Evolutionary conservation across 1,139 yeast species (phyloP).

Genomic region (Debaryomycetaceae sp.): DNA sequence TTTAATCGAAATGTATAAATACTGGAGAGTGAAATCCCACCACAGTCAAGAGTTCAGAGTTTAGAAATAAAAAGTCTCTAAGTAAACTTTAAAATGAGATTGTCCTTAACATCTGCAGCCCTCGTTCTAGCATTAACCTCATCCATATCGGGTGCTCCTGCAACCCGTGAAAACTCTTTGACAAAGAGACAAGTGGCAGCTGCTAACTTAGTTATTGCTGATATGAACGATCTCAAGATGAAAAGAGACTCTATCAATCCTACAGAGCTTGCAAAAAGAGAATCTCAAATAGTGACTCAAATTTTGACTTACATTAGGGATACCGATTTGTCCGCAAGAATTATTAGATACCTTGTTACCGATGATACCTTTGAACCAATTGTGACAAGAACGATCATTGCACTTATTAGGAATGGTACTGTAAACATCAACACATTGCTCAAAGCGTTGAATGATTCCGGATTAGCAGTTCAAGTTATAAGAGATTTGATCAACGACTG

Average conservation of each 20-base stretch:
- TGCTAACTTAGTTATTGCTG: constrained; percentile 23
- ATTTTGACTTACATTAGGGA: constrained; percentile 37
- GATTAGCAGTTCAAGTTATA: constrained; percentile 39
- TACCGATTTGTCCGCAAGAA: constrained; percentile 38
- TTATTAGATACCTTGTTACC: constrained; percentile 30
- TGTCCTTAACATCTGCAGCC: constrained; percentile 27
- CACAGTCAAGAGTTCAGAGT: background rate
- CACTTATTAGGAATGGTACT: constrained; percentile 30
- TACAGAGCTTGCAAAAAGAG: constrained; percentile 34
- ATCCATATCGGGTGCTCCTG: constrained; percentile 31
- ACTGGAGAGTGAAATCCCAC: background rate
- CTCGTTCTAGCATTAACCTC: constrained; percentile 31
- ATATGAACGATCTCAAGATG: constrained; percentile 23
- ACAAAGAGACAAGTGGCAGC: constrained; percentile 30
- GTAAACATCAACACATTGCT: constrained; percentile 37
- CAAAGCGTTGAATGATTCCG: constrained; percentile 42
- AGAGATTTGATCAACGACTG: constrained; percentile 38
- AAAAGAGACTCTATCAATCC: constrained; percentile 28
- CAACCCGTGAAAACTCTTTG: constrained; percentile 19
- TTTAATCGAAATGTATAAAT: background rate
- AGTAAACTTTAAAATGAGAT: constrained; percentile 23
- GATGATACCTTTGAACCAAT: constrained; percentile 31
- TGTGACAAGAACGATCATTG: constrained; percentile 27
- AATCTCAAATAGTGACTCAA: constrained; percentile 40
- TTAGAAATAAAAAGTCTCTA: background rate